Evolutionary conservation across 2,329 filamentous ascomycete genomes (phyloP).

Genomic region (Penicillium oxalicum): DNA sequence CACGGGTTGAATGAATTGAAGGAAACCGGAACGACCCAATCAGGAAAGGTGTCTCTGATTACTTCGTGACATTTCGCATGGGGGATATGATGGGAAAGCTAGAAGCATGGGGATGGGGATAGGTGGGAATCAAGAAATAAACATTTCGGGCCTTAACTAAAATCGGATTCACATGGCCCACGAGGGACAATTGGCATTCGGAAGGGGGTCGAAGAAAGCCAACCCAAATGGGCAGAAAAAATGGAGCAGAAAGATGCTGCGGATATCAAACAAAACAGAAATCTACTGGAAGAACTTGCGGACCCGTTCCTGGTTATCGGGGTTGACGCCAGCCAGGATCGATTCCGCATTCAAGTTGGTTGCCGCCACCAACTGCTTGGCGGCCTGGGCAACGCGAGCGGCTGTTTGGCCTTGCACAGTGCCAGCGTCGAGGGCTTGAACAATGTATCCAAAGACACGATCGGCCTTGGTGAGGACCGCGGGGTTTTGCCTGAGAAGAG

Average conservation of each 20-base stretch:
- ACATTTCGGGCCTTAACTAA: conserved; percentile 18
- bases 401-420: conserved; percentile 82
- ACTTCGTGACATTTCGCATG: neutral
- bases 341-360: conserved; percentile 71
- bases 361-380: conserved; percentile 68
- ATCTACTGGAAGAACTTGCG: conserved; percentile 67
- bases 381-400: conserved; percentile 66
- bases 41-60: neutral
- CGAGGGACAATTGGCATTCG: conserved; percentile 19
- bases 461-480: conserved; percentile 69
- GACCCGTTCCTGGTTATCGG: conserved; percentile 74
- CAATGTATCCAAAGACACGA: conserved; percentile 78
- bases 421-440: conserved; percentile 83
- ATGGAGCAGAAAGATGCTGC: conserved; percentile 1
- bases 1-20: no score
- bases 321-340: conserved; percentile 67
- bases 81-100: neutral
- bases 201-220: neutral
- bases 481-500: conserved; percentile 66
- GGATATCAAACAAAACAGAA: conserved; percentile 18
- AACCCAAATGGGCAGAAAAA: conserved; percentile 2
- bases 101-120: neutral
- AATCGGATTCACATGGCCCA: conserved; percentile 22
- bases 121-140: conserved; percentile 10
- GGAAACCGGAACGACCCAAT: no score